Percentiles rank a stretch among this genome's conserved stretches.
Conservation (phyloP, 768 basidiomycete species). For the Kwoniella botswanensis region DNA sequence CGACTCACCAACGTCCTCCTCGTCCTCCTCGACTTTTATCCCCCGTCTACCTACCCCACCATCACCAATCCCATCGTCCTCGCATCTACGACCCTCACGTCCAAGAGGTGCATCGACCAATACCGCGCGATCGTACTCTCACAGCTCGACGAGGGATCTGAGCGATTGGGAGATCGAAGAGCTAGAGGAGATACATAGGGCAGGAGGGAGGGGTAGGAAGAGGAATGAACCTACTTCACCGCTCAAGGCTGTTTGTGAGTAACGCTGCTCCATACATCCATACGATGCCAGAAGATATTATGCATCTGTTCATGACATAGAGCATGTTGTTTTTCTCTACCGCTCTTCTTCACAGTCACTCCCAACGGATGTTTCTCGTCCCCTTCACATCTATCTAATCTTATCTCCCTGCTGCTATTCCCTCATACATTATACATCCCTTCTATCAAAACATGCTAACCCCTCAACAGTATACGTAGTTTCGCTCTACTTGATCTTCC, state of each 20-base stretch:
- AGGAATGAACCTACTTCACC: constrained; percentile 50
- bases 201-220: constrained; percentile 32
- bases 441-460: background rate
- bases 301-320: background rate
- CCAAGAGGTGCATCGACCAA: constrained; percentile 1
- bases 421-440: too few species aligned
- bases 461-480: constrained; percentile 45
- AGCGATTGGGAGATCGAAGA: constrained; percentile 24
- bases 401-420: too few species aligned
- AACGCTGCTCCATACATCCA: background rate
- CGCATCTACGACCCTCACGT: background rate
- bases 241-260: constrained; percentile 46
- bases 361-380: background rate
- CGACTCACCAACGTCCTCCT: constrained; percentile 1
- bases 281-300: background rate
- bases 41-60: constrained; percentile 12
- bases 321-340: background rate
- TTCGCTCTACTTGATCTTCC: constrained; percentile 45
- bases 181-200: constrained; percentile 7
- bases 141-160: constrained; percentile 5
- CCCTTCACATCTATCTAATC: background rate
- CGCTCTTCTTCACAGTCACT: background rate
- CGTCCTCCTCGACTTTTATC: background rate
- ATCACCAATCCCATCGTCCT: constrained; percentile 2
- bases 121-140: constrained; percentile 10